Evolutionary conservation across 208 protist species (phyloP).

Genomic region (Trypanosoma platydactyli): DNA sequence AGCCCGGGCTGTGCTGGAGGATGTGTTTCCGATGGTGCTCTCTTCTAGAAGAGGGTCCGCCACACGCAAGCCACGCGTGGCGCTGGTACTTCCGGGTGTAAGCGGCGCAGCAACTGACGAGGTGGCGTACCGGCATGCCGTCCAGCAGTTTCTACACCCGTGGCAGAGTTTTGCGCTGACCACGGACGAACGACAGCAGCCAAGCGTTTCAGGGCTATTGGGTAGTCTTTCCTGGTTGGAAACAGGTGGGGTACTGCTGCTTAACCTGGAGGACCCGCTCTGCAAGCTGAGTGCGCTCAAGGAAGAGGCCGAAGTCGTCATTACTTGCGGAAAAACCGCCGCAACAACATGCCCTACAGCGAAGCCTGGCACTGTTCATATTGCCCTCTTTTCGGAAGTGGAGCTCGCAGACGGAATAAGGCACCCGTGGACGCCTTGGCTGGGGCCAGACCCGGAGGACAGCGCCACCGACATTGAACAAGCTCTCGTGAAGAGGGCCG

Average conservation of each 20-base stretch:
- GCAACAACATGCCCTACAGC: slow-evolving; percentile 37
- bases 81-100: slow-evolving; percentile 44
- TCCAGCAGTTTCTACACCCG: slow-evolving; percentile 55
- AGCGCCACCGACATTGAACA: neutral
- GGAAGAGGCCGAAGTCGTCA: slow-evolving; percentile 61
- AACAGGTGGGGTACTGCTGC: slow-evolving; percentile 58
- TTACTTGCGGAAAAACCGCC: slow-evolving; percentile 61
- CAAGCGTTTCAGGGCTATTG: slow-evolving; percentile 5
- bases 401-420: slow-evolving; percentile 2
- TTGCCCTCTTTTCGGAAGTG: slow-evolving; percentile 17
- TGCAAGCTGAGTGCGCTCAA: slow-evolving; percentile 48
- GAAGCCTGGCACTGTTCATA: neutral
- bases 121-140: slow-evolving; percentile 37
- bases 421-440: slow-evolving; percentile 5
- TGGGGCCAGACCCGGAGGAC: neutral
- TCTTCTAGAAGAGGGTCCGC: neutral
- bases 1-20: slow-evolving; percentile 44
- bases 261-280: slow-evolving; percentile 54
- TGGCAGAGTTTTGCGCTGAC: slow-evolving; percentile 44
- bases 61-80: slow-evolving; percentile 34
- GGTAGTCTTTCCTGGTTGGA: slow-evolving; percentile 38
- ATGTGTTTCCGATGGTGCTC: slow-evolving; percentile 30
- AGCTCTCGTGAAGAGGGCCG: slow-evolving; percentile 1
- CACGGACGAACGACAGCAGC: slow-evolving; percentile 11
- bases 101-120: slow-evolving; percentile 19